phyloP scores from a whole-genome alignment of 106 monocot genomes.

The Dioscorea dumetorum region DNA sequence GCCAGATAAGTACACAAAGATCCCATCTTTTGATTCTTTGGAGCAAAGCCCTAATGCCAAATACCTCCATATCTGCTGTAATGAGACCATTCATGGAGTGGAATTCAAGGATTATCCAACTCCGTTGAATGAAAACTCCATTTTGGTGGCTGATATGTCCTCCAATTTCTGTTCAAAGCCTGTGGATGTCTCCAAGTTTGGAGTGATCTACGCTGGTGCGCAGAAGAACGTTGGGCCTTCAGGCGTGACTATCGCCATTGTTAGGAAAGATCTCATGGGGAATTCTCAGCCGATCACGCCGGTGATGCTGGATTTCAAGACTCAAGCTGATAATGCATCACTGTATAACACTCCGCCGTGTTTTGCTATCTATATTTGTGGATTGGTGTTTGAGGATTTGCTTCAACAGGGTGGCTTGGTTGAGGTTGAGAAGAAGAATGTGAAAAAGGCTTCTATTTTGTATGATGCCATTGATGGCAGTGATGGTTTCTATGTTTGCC shows the following conservation, averaged over 20 bases:
- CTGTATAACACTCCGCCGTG: conserved; percentile 99
- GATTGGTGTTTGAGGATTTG: conserved; percentile 78
- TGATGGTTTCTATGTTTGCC: conserved; percentile 73
- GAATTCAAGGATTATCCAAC: conserved; percentile 92
- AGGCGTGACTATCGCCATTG: conserved; percentile 82
- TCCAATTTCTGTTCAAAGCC: conserved; percentile 99
- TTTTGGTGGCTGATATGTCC: conserved; percentile 95
- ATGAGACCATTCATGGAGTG: conserved; percentile 97
- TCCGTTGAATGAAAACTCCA: conserved; percentile 23
- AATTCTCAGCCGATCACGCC: conserved; percentile 73
- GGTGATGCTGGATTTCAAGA: conserved; percentile 97
- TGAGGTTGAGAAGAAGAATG: conserved; percentile 76
- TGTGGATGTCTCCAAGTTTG: conserved; percentile 89
- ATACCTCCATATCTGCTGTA: conserved; percentile 90
- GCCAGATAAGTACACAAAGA: conserved; percentile 75
- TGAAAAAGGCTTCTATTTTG: conserved; percentile 64
- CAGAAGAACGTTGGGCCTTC: conserved; percentile 99
- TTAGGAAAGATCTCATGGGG: conserved; percentile 74
- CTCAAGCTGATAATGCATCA: conserved; percentile 58
- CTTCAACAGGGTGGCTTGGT: conserved; percentile 80
- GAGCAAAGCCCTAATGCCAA: conserved; percentile 52
- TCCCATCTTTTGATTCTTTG: conserved; percentile 52
- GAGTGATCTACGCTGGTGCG: conserved; percentile 89
- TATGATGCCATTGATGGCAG: conserved; percentile 88
- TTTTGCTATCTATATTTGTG: conserved; percentile 83